phyloP scores from a whole-genome alignment of 2,329 filamentous ascomycete species.

The Penicillium crustosum region DNA sequence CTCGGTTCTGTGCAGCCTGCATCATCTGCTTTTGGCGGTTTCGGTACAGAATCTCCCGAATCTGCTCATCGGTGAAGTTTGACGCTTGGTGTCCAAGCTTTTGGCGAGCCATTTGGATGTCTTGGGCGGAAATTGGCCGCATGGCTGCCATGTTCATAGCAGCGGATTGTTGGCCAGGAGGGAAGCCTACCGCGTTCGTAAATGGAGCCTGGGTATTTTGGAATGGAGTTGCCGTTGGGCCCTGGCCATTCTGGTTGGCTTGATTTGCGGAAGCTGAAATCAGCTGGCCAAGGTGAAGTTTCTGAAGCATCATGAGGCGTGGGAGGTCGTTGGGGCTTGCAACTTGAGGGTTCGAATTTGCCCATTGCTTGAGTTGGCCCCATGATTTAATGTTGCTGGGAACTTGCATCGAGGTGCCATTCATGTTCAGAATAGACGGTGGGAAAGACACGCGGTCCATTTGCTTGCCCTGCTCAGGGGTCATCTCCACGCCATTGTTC shows the following conservation, averaged over 20 bases:
- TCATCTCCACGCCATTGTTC: conserved; percentile 38
- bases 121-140: conserved; percentile 37
- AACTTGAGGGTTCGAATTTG: conserved; percentile 46
- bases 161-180: conserved; percentile 29
- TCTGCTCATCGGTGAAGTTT: conserved; percentile 44
- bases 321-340: conserved; percentile 43
- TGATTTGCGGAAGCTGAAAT: conserved; percentile 37
- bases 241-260: conserved; percentile 28
- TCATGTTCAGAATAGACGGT: conserved; percentile 31
- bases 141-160: conserved; percentile 32
- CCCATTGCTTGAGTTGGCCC: conserved; percentile 58
- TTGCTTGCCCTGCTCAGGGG: conserved; percentile 41
- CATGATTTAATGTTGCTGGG: conserved; percentile 56
- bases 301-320: conserved; percentile 44
- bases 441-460: conserved; percentile 47
- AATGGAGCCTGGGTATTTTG: conserved; percentile 32
- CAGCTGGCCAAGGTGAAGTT: conserved; percentile 47
- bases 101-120: conserved; percentile 40
- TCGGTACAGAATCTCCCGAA: conserved; percentile 38
- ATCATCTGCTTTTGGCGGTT: conserved; percentile 40
- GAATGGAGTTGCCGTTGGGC: conserved; percentile 24
- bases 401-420: conserved; percentile 38
- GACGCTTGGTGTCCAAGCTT: conserved; percentile 36
- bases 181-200: conserved; percentile 30
- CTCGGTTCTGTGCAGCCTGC: conserved; percentile 33